Percentiles rank a stretch among this genome's conserved stretches.
Conservation (phyloP, 371 early-diverging fungal genomes). For the Mortierella sp. region DNA sequence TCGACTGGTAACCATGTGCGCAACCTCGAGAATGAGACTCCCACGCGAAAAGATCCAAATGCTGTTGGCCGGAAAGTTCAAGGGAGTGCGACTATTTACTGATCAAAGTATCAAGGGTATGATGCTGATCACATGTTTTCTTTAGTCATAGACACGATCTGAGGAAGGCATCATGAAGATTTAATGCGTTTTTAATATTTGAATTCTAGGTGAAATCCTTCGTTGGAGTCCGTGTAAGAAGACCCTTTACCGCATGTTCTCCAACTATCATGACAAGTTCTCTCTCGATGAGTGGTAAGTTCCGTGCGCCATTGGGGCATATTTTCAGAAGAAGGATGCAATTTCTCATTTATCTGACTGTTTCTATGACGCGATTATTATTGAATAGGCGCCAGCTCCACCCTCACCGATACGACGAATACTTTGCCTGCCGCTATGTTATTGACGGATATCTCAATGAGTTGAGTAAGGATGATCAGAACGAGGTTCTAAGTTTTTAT, state of each 20-base stretch:
- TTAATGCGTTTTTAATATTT: neutral
- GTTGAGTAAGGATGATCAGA: constrained; percentile 18
- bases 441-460: constrained; percentile 21
- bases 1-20: constrained; percentile 36
- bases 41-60: constrained; percentile 54
- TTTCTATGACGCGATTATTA: neutral
- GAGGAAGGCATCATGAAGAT: too few relatives aligned
- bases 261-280: constrained; percentile 35
- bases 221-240: constrained; percentile 36
- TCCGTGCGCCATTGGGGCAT: too few relatives aligned
- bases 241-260: constrained; percentile 37
- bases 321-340: too few relatives aligned
- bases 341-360: neutral
- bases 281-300: constrained; percentile 37
- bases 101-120: neutral
- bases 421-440: constrained; percentile 39
- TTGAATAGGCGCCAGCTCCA: constrained; percentile 30
- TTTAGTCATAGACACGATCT: too few relatives aligned
- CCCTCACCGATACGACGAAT: constrained; percentile 22
- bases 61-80: constrained; percentile 45
- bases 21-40: constrained; percentile 19
- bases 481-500: neutral
- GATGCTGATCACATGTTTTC: neutral
- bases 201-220: neutral
- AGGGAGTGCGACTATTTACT: constrained; percentile 42